phyloP scores from a whole-genome alignment of 192 early-diverging fungal species.

The Paraglomus occultum region DNA sequence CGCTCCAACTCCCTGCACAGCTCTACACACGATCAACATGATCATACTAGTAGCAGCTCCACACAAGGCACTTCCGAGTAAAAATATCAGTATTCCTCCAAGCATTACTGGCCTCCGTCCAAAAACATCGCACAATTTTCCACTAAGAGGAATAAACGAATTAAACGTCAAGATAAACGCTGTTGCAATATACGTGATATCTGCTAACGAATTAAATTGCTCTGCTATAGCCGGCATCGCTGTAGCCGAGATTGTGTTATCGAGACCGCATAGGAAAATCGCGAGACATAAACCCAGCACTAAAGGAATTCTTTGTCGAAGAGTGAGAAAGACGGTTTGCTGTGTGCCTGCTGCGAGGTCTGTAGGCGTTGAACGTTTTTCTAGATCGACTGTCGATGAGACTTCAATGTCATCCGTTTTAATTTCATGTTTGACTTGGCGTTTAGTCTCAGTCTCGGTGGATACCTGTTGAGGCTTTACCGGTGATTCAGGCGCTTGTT shows the following conservation, averaged over 20 bases:
- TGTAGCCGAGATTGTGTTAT: constrained; percentile 76
- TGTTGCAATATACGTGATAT: constrained; percentile 63
- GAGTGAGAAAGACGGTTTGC: no score
- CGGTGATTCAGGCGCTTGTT: no score
- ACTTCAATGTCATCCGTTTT: no score
- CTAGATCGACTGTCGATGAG: no score
- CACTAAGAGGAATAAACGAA: constrained; percentile 52
- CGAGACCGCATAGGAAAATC: constrained; percentile 65
- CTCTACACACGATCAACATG: constrained; percentile 64
- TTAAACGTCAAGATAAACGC: constrained; percentile 62
- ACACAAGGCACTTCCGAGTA: constrained; percentile 50
- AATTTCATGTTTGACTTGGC: no score
- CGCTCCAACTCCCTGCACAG: constrained; percentile 63
- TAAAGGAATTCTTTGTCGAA: constrained; percentile 10
- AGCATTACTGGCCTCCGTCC: constrained; percentile 70
- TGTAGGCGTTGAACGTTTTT: no score
- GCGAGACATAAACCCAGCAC: constrained; percentile 43
- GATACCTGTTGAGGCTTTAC: no score
- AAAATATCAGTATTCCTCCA: constrained; percentile 40
- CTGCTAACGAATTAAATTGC: constrained; percentile 58
- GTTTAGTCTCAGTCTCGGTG: no score
- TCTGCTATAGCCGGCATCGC: constrained; percentile 61
- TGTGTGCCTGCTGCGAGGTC: no score
- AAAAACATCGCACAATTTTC: constrained; percentile 73
- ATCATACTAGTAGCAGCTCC: constrained; percentile 54